These are phyloP conservation scores for Kernera saxatilis DNA, from an alignment of 345 rosid species.

Conservation along the genomic window DNA sequence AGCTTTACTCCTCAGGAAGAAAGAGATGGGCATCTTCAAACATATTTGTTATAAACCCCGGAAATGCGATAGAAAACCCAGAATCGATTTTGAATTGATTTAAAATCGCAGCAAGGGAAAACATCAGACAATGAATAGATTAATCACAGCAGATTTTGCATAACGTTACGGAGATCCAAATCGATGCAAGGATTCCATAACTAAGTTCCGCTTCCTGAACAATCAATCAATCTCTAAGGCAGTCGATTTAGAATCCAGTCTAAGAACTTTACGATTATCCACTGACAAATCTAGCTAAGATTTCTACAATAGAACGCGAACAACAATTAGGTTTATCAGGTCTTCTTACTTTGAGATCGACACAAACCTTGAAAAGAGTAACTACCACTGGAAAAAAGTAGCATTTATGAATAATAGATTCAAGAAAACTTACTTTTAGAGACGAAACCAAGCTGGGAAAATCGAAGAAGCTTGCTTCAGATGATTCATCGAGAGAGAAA, in stretches of 20 bases:
- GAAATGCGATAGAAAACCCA: background rate
- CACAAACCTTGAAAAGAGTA: background rate
- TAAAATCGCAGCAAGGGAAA: background rate
- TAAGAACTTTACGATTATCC: background rate
- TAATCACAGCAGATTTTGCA: background rate
- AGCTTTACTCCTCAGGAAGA: background rate
- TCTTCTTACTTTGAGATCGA: slow-evolving; percentile 5
- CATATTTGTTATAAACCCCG: background rate
- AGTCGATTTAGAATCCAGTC: background rate
- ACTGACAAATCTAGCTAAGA: background rate
- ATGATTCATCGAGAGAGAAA: slow-evolving; percentile 19
- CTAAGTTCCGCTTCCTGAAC: background rate
- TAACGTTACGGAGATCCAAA: background rate
- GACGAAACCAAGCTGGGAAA: background rate
- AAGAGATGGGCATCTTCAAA: background rate
- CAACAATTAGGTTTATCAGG: background rate
- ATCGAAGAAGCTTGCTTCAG: slow-evolving; percentile 10
- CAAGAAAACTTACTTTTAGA: slow-evolving; percentile 11
- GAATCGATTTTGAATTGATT: background rate
- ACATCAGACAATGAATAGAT: background rate
- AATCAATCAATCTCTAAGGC: background rate
- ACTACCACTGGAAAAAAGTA: background rate
- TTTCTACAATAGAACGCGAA: background rate
- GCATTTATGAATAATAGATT: background rate
- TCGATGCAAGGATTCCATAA: background rate